Conservation (phyloP, 2,329 filamentous ascomycete species). For the Fusarium goolgardi region DNA sequence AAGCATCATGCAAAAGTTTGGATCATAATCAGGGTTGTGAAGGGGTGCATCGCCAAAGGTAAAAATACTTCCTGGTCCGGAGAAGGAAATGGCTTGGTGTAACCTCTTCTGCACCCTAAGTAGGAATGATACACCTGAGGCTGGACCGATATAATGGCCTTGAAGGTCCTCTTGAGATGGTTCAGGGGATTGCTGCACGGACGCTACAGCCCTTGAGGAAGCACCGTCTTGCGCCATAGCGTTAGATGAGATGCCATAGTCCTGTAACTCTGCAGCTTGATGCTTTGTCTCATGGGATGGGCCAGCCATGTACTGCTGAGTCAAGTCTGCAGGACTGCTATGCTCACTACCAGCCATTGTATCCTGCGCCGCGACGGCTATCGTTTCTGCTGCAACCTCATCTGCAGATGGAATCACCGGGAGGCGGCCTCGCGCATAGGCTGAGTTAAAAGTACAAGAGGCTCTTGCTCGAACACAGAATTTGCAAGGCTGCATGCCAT, state of each 20-base stretch:
- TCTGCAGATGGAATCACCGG: constrained; percentile 38
- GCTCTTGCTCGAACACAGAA: constrained; percentile 40
- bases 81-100: constrained; percentile 44
- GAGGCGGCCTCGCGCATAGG: constrained; percentile 43
- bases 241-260: constrained; percentile 21
- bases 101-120: constrained; percentile 49
- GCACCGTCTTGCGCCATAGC: constrained; percentile 5
- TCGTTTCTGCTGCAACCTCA: constrained; percentile 10
- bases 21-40: constrained; percentile 49
- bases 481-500: constrained; percentile 44
- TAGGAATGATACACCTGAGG: constrained; percentile 49
- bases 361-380: constrained; percentile 13
- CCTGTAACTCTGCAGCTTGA: constrained; percentile 10
- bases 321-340: constrained; percentile 9
- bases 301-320: constrained; percentile 15
- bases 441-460: constrained; percentile 43
- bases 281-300: not conserved
- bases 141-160: constrained; percentile 50
- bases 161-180: constrained; percentile 49
- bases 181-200: constrained; percentile 46
- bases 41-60: constrained; percentile 64
- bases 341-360: constrained; percentile 7
- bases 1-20: constrained; percentile 55
- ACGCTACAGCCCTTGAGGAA: constrained; percentile 17
- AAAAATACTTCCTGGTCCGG: constrained; percentile 54